phyloP scores from a whole-genome alignment of 73 alveolate genomes.

The Paramecium caudatum region DNA sequence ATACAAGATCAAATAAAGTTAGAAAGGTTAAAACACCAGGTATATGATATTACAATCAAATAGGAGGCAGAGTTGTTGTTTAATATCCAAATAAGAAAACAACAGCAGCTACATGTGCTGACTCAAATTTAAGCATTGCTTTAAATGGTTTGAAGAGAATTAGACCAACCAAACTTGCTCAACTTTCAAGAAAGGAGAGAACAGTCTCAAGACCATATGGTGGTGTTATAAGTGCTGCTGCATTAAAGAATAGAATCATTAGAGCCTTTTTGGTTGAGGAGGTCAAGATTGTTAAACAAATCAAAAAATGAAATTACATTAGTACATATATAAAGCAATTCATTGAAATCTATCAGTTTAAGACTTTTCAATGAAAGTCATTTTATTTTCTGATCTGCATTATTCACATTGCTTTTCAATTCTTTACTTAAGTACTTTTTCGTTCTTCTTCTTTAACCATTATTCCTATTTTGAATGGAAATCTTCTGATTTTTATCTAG shows the following conservation, averaged over 20 bases:
- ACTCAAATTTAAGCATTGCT: conserved; percentile 65
- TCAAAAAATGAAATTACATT: conserved; percentile 46
- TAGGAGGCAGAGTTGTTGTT: conserved; percentile 78
- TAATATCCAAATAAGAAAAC: conserved; percentile 80
- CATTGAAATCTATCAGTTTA: conserved; percentile 56
- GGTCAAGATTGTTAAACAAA: conserved; percentile 84
- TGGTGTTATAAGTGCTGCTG: conserved; percentile 81
- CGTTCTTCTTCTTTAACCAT: conserved; percentile 56
- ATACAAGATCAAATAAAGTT: conserved; percentile 76
- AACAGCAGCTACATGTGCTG: conserved; percentile 76
- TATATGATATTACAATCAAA: conserved; percentile 24
- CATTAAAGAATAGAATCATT: conserved; percentile 81
- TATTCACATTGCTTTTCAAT: conserved; percentile 3
- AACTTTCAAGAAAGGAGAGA: conserved; percentile 80
- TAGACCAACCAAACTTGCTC: conserved; percentile 76
- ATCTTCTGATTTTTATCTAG: conserved; percentile 55
- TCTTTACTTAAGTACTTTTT: conserved; percentile 22
- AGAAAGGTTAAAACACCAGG: conserved; percentile 84
- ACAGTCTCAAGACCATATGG: conserved; percentile 88
- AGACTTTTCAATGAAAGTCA: not conserved
- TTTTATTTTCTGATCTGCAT: not conserved
- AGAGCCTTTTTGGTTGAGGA: conserved; percentile 89
- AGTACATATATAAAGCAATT: conserved; percentile 25
- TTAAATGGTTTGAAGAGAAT: conserved; percentile 80
- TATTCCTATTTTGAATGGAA: conserved; percentile 28